Percentiles rank a stretch among this genome's conserved stretches.
phyloP scores from a whole-genome alignment of 2,329 filamentous ascomycete genomes.

The Diaporthe nobilis region DNA sequence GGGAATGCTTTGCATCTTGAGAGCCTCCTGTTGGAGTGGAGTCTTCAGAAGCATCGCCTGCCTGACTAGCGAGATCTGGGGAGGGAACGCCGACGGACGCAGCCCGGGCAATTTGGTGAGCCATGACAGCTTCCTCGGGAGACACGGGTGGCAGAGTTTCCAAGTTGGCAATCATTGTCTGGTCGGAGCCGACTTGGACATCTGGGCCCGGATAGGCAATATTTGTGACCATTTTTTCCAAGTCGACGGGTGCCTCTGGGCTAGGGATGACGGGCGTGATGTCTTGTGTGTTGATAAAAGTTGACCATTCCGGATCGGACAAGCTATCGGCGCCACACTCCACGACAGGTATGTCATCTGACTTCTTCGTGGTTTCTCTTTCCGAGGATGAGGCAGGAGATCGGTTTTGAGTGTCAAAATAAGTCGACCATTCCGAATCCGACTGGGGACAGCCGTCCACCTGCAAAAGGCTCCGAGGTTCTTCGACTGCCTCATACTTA shows the following conservation, averaged over 20 bases:
- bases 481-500: neutral
- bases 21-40: neutral
- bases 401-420: constrained; percentile 11
- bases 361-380: neutral
- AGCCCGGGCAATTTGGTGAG: neutral
- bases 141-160: neutral
- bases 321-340: constrained; percentile 21
- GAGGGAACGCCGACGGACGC: neutral
- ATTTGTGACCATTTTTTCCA: neutral
- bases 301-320: constrained; percentile 29
- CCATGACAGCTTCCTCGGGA: neutral
- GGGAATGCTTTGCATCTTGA: constrained; percentile 1
- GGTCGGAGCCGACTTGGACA: neutral
- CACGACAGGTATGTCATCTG: neutral
- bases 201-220: neutral
- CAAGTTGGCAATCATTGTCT: neutral
- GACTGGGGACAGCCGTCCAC: constrained; percentile 3
- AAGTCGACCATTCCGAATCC: constrained; percentile 32
- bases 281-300: constrained; percentile 35
- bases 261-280: neutral
- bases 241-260: neutral
- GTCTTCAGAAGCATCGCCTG: neutral
- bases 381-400: neutral
- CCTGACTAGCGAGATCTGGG: neutral
- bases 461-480: neutral